Evolutionary conservation across 352 stramenopile species (phyloP), one percentile per base, ranked within the genome.

Genomic region (Halophytophthora polymorphica): DNA sequence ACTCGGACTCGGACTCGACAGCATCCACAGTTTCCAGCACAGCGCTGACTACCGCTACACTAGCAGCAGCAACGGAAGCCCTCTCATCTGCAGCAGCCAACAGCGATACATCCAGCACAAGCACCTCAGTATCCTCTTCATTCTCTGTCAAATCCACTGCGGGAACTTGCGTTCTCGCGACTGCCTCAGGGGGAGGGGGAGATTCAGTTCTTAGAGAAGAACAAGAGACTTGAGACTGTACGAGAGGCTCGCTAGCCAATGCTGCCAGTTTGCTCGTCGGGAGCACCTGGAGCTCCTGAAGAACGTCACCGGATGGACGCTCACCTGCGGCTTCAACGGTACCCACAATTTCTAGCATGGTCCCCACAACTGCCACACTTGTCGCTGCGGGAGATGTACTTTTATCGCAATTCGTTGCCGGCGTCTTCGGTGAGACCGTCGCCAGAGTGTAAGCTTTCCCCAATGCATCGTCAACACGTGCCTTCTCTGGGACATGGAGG

Each of bases 51-150:
- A 65, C 51, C 5, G 57, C 57, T 21, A 50, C 60, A 17, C 50
- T 50, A 35, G 60, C 50, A 35, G 57, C 57, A 6, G 45, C 46
- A 51, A 51, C 46, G 21, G 50, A 61, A 35, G 55, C 58, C 31
- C 19, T 21, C 45, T 50, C 52, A 7, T 34, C 12, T 34, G 29
- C 12, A 6, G 29, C 12, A 12, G 29, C 29, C 12, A 6, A 12
- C 29, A 6, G 12, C 29, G 29, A 6, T 12, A 47, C 23, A 49
- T 58, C 48, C 5, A 63, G 41, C 14, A 43, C 41, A 39, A 58
- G 43, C 19, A 63, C 48, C 4, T 58, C 43, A 18, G 52, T 48
- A 14, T 34, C 29, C 12, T 34, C 29, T 34, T 34, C 29, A n/a
- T n/a, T n/a, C n/a, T n/a, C n/a, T n/a, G n/a, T n/a, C n/a, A n/a